These are phyloP conservation scores for Nitzschia inconspicua DNA, from an alignment of 108 stramenopile species.

Conservation along the genomic window DNA sequence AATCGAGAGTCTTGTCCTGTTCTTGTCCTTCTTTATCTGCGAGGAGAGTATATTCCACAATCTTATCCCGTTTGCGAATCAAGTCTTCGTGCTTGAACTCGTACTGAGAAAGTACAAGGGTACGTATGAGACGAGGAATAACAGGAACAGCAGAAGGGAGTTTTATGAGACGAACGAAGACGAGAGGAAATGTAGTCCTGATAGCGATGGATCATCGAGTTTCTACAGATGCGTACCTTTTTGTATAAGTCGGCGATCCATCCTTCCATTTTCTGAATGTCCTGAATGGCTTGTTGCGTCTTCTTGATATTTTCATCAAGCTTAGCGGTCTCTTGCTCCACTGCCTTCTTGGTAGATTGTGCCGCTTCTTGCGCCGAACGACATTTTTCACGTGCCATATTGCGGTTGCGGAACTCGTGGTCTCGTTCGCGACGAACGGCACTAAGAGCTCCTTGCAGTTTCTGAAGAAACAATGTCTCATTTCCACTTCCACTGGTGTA, in stretches of 20 bases:
- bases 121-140: background rate
- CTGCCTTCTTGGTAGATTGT: background rate
- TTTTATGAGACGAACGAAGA: background rate
- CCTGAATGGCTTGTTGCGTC: background rate
- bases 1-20: too few relatives aligned
- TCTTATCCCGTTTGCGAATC: slow-evolving; percentile 22
- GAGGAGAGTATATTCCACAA: too few relatives aligned
- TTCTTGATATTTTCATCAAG: background rate
- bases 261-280: slow-evolving; percentile 3
- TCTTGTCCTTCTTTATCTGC: too few relatives aligned
- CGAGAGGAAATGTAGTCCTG: background rate
- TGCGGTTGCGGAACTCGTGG: slow-evolving; percentile 11
- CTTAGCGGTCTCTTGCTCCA: slow-evolving; percentile 10
- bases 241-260: slow-evolving; percentile 3
- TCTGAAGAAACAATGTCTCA: slow-evolving; percentile 12
- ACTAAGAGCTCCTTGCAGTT: slow-evolving; percentile 13
- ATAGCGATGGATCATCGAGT: background rate
- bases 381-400: slow-evolving; percentile 9
- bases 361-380: slow-evolving; percentile 15
- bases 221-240: slow-evolving; percentile 7
- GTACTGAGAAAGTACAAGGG: background rate
- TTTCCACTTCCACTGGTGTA: background rate
- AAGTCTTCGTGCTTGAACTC: slow-evolving; percentile 26
- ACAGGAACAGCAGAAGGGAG: background rate
- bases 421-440: slow-evolving; percentile 24